Percentiles rank a stretch among this genome's conserved stretches.
Conservation (phyloP, 805 yeast species). For the Aciculoconidium aculeatum region DNA sequence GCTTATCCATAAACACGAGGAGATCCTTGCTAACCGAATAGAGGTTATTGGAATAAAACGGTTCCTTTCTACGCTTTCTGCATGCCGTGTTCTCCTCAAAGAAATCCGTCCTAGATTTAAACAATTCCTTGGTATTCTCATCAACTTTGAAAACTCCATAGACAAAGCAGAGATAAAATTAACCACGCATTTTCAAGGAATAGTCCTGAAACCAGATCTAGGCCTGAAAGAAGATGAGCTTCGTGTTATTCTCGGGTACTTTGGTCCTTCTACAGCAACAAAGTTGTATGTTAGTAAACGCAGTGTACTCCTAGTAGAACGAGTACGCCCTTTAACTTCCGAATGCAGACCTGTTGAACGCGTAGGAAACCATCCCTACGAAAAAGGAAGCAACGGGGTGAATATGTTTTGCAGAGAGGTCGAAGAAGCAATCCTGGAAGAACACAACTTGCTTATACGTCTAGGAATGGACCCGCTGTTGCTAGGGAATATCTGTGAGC, state of each 20-base stretch:
- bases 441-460: slow-evolving; percentile 41
- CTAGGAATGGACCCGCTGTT: slow-evolving; percentile 6
- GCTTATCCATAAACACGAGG: slow-evolving; percentile 36
- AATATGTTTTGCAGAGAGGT: slow-evolving; percentile 48
- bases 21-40: slow-evolving; percentile 25
- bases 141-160: slow-evolving; percentile 52
- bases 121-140: slow-evolving; percentile 63
- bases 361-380: slow-evolving; percentile 41
- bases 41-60: slow-evolving; percentile 36
- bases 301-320: slow-evolving; percentile 29
- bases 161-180: slow-evolving; percentile 52
- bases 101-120: slow-evolving; percentile 38
- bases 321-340: slow-evolving; percentile 42
- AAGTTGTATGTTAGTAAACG: slow-evolving; percentile 17
- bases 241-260: slow-evolving; percentile 10
- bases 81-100: slow-evolving; percentile 42
- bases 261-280: too few relatives aligned
- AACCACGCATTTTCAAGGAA: slow-evolving; percentile 39
- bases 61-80: slow-evolving; percentile 25
- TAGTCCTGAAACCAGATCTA: slow-evolving; percentile 18
- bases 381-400: slow-evolving; percentile 58
- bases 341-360: slow-evolving; percentile 38
- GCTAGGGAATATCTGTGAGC: slow-evolving; percentile 8
- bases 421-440: slow-evolving; percentile 43
- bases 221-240: slow-evolving; percentile 47